Evolutionary conservation across 257 asterid genomes (phyloP), one percentile per base, ranked within the genome.

Genomic region (Nicotiana undulata): DNA sequence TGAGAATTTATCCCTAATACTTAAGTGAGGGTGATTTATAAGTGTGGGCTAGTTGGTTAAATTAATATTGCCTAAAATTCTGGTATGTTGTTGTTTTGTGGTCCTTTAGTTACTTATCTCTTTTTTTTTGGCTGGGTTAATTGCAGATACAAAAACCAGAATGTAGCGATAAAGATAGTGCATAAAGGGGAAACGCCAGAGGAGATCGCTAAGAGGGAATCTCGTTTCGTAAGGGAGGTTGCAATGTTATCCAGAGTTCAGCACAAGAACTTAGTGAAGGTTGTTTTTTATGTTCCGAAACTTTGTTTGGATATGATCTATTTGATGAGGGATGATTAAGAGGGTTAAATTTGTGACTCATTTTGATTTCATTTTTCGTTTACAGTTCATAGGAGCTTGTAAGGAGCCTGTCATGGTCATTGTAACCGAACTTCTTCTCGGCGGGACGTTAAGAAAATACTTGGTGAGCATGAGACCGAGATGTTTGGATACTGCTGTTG

Each of bases 191-290:
- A 92, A 29, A 92, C 95, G 12, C 87, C 89, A 0, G 98, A 94
- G 80, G 97, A 91, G 88, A 90, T 90, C 67, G 88, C 91, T n/a
- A 92, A 89, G 88, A 88, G 83, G 85, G 95, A 90, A 61, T 85
- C 86, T 26, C 87, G 92, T 78, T 92, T 92, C 80, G 96, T 85
- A 12, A 87, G 98, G 88, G 97, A 94, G 84, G 95, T 92, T 81
- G 93, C 92, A 12, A 92, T 94, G 98, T 88, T 94, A 77, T 92
- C 98, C 52, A 89, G 89, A 90, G 98, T 94, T 59, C 96, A 94
- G 82, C 98, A 94, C 89, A 91, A 91, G 86, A 93, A 94, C 90
- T 88, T 94, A 80, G 98, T 94, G 83, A 94, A 94, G 98, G 98
- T 94, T 86, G 88, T 76, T 5, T 56, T 29, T 63, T 58, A 56